Evolutionary conservation across 176 grass and related monocot species (phyloP).

Genomic region (Aegilops longissima): DNA sequence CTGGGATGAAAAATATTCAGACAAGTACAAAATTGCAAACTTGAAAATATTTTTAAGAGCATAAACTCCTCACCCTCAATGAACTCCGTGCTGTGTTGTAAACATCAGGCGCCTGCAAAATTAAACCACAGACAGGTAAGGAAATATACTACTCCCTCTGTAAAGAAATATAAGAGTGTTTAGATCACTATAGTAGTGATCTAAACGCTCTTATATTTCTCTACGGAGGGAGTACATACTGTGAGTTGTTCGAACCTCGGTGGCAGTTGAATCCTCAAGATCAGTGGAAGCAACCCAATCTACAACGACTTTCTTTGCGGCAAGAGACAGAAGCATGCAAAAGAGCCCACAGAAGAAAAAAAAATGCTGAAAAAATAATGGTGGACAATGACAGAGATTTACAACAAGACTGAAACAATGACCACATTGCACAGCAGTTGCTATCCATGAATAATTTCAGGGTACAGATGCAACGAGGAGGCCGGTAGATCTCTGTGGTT

Average conservation of each 20-base stretch:
- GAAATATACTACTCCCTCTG: not conserved
- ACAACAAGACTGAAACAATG: too few species aligned
- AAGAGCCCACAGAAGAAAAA: too few species aligned
- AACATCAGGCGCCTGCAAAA: conserved; percentile 56
- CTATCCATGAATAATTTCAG: too few species aligned
- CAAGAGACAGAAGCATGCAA: not conserved
- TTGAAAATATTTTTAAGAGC: not conserved
- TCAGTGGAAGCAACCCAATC: conserved; percentile 46
- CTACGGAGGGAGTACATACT: not conserved
- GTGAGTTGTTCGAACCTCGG: conserved; percentile 40
- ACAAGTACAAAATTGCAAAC: not conserved
- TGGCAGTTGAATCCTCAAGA: conserved; percentile 62
- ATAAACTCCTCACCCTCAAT: conserved; percentile 44
- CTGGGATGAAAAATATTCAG: conserved; percentile 38
- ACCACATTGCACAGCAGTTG: too few species aligned
- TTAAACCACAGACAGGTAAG: conserved; percentile 15
- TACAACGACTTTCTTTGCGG: conserved; percentile 3
- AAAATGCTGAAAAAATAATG: not conserved
- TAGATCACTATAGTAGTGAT: too few species aligned
- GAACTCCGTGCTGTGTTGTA: conserved; percentile 55
- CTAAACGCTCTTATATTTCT: too few species aligned
- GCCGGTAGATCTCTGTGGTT: too few species aligned
- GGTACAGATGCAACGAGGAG: too few species aligned
- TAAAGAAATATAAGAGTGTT: too few species aligned
- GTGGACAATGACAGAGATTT: too few species aligned